Evolutionary conservation across 768 basidiomycete species (phyloP), one percentile per base, ranked within the genome.

Genomic region (Coprinopsis cinerea): DNA sequence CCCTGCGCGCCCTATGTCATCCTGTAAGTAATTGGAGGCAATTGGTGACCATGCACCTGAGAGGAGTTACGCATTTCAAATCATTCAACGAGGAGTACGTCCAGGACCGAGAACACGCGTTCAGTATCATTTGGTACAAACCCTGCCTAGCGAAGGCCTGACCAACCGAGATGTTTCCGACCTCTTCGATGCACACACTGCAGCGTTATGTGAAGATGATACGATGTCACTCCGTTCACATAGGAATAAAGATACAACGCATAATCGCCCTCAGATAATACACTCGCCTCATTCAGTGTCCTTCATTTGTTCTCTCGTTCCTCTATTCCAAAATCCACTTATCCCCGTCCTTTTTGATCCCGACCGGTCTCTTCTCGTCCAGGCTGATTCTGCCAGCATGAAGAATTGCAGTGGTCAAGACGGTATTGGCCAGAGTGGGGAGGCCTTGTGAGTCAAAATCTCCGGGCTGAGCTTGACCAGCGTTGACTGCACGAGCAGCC

Each of bases 371-470:
- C 71, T 86, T 90, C 76, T 95, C 91, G 65, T 95, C 91, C 49
- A 95, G 67, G 60, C 87, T 89, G 63, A 91, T 83, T 48, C 93
- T 80, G 13, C 93, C 93, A 23, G 93, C 93, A 54, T 94, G 81
- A 57, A 95, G 77, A 62, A 95, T 91, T 13, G 88, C 88, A 10
- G 90, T 92, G 15, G 86, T 88, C 57, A 88, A 68, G 14, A 93
- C 83, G 13, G 92, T 94, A 67, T 92, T 94, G 39, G 79, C 76
- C 63, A 94, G 90, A 18, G 93, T 95, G 30, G 93, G 92, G 54
- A 92, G 73, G 20, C 86, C 90, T 52, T 84, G 81, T 20, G 65
- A 65, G 67, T 96, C 92, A 66, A 83, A 95, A 51, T 88, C 84
- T 27, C 64, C 72, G 18, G 91, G 79, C 61, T 77, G 76, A 44